Base-by-base conservation (phyloP, 140 eudicot species). In the Stevia rebaudiana region DNA sequence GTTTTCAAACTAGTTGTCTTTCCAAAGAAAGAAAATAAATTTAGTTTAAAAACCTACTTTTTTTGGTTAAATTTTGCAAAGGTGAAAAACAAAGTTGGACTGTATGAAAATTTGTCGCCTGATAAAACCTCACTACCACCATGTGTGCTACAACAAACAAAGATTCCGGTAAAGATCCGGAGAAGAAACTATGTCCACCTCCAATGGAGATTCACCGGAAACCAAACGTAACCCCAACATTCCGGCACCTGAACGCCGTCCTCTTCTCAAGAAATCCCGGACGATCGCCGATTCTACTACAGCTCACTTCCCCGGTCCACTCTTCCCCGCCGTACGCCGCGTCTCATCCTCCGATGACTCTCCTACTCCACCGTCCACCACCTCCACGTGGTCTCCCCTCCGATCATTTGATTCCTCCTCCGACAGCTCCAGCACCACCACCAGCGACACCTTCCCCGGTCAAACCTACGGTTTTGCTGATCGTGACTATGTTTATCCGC, bases 401-500 rank as follows among this genome's bases (percentile, higher is more conserved):
- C 67, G 83, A 12, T 77, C 81, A 11, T 71, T 58, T 16, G 78
- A 71, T 16, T 50, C 78, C 22, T 50, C 78, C 30, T 61, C 73
- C 53, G 75, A 70, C 68, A 24, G 75, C 60, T 49, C 76, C 65
- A 18, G 54, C 59, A 41, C 84, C 55, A 25, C 77, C 46, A 36
- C 58, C 68, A 57, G 73, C 69, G 71, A 74, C 60, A 17, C 78
- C 16, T 61, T 72, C 42, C 55, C 74, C 21, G 79, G 77, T 63
- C 80, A 73, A 57, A 65, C 78, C 55, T 81, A 76, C 74, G 81
- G 74, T 4, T 79, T 81, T 74, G 68, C 82, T 35, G 97, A 89
- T 74, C 90, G 97, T 4, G 96, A 88, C 49, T 85, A 85, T 41
- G 90, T 88, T 16, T 88, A 85, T 40, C 96, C 96, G 1, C 82